Percentiles rank a stretch among this genome's conserved stretches.
Evolutionary conservation across 108 stramenopile species (phyloP).

Genomic region (Conticribra guillardii): DNA sequence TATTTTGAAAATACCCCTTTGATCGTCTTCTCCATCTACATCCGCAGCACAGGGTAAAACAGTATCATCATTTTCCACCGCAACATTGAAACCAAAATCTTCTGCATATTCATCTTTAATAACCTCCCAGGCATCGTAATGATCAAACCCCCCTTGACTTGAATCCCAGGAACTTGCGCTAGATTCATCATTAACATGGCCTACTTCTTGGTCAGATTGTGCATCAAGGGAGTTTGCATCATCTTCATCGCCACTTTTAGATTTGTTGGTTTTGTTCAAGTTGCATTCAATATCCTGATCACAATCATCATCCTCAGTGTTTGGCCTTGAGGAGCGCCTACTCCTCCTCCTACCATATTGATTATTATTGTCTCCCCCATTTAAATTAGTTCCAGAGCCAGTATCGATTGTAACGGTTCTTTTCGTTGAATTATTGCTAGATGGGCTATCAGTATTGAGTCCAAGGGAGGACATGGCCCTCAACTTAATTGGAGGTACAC

Average conservation of each 20-base stretch:
- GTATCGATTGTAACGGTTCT: neutral
- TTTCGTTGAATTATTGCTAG: neutral
- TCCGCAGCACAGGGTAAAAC: slow-evolving; percentile 8
- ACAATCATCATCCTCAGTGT: slow-evolving; percentile 2
- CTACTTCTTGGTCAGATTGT: slow-evolving; percentile 35
- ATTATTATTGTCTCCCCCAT: neutral
- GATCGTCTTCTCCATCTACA: slow-evolving; percentile 18
- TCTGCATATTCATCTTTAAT: slow-evolving; percentile 74
- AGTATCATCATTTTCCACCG: slow-evolving; percentile 40
- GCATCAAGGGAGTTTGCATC: slow-evolving; percentile 13
- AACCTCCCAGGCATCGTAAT: slow-evolving; percentile 76
- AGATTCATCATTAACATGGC: slow-evolving; percentile 29
- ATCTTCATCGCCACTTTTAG: neutral
- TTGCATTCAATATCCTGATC: neutral
- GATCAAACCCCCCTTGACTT: slow-evolving; percentile 40
- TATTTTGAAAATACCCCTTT: slow-evolving; percentile 58
- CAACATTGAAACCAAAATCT: slow-evolving; percentile 76
- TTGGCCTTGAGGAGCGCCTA: neutral
- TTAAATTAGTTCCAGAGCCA: too few species aligned
- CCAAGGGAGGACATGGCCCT: slow-evolving; percentile 8
- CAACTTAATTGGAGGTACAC: slow-evolving; percentile 17
- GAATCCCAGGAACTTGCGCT: slow-evolving; percentile 40
- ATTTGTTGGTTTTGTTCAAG: neutral
- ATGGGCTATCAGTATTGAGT: slow-evolving; percentile 4
- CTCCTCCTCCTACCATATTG: slow-evolving; percentile 3